Base-by-base conservation (phyloP, 176 grass and related monocot species). In the Cenchrus americanus region DNA sequence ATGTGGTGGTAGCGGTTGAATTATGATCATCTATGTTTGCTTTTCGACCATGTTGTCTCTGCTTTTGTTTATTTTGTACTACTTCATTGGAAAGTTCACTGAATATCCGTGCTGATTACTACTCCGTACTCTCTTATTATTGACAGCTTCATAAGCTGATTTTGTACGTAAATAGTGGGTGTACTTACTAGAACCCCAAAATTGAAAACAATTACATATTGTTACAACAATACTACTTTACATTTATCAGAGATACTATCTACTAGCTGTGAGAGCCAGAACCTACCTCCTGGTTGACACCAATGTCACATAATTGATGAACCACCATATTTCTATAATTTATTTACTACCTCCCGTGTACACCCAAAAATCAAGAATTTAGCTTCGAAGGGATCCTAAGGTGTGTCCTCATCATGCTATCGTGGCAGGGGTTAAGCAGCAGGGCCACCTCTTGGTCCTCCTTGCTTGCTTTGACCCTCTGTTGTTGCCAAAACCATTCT, bases 201-300 rank as follows among this genome's bases (percentile, higher is more conserved):
- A 37, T 1, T 74, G 49, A 18, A 77, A 71, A 71, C 0, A 23
- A 55, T 40, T n/a, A 71, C 47, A 76, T 66, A 68, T 17, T 78
- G 72, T 82, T 90, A 86, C 83, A 85, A 82, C 78, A 85, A 85
- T 51, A 62, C 65, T 59, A 24, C 21, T 78, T 82, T 66, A 90
- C 48, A 86, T 73, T 80, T 78, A 72, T 32, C 65, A 32, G 73
- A 78, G 7, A 51, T 49, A 72, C 30, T 24, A 73, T 82, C 66
- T 86, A 62, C 57, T 72, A 11, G 17, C 14, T 46, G 5, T 21
- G 32, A 49, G 47, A 22, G 22, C 62, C 21, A 64, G 37, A 82
- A 40, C 7, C 40, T 41, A 49, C 40, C 14, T 65, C 64, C 34
- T 8, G 64, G 37, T 53, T 43, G 63, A 81, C 37, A 7, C 48